Percentiles rank a stretch among this genome's conserved stretches.
phyloP scores from a whole-genome alignment of 202 grass and related monocot species.

The Hordeum pubiflorum region DNA sequence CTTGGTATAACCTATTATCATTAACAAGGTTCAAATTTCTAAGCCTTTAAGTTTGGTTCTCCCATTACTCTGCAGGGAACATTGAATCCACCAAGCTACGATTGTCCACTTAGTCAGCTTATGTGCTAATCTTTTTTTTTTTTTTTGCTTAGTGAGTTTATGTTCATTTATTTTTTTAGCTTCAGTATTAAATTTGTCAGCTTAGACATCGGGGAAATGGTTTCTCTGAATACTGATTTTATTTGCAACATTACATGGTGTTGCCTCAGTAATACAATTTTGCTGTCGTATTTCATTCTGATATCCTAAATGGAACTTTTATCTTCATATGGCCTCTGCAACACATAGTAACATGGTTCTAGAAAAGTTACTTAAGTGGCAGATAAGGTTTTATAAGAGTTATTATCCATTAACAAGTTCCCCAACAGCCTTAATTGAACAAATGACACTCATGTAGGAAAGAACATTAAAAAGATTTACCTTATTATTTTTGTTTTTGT shows the following conservation, averaged over 20 bases:
- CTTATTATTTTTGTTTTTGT: slow-evolving; percentile 12
- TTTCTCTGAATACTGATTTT: neutral
- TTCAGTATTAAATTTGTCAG: neutral
- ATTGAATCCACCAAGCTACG: neutral
- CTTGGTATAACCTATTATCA: neutral
- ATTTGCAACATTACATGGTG: neutral
- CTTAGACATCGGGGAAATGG: neutral
- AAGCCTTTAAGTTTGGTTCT: neutral
- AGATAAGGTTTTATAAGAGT: neutral
- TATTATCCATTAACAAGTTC: neutral
- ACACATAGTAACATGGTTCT: neutral
- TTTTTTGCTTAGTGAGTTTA: neutral
- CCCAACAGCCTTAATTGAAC: neutral
- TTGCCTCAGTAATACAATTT: neutral
- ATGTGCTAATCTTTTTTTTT: neutral
- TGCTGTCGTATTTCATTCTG: neutral
- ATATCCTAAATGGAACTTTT: neutral
- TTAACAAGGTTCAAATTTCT: neutral
- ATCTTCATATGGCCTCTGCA: neutral
- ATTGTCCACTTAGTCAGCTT: neutral
- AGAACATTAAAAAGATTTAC: neutral
- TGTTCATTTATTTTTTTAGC: neutral
- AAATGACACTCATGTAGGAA: neutral
- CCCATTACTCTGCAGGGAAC: neutral
- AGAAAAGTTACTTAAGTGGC: neutral